A percentile compares a stretch with the other conserved stretches of the same genome.
phyloP scores from a whole-genome alignment of 2,329 filamentous ascomycete species.

The Cladophialophora exuberans region DNA sequence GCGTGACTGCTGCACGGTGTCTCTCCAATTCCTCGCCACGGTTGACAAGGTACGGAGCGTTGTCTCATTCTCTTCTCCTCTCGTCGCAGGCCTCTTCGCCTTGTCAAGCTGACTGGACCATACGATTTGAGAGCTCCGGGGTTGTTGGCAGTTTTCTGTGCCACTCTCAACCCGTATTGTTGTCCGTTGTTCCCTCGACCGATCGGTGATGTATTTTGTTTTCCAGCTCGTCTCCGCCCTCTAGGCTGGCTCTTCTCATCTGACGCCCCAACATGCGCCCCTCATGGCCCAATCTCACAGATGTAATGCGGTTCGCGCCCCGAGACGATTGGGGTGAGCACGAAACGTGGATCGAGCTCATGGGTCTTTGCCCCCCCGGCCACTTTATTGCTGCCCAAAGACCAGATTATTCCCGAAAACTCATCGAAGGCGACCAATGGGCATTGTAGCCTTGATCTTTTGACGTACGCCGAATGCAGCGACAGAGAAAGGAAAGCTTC shows the following conservation, averaged over 20 bases:
- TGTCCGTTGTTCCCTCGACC: too few species aligned
- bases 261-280: conserved; percentile 6
- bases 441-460: conserved; percentile 20
- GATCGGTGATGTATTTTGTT: neutral
- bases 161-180: neutral
- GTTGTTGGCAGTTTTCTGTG: conserved; percentile 3
- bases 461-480: conserved; percentile 12
- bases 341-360: conserved; percentile 20
- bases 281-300: conserved; percentile 3
- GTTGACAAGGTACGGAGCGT: neutral
- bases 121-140: neutral
- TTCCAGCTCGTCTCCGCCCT: neutral
- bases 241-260: neutral
- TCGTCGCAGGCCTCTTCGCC: neutral
- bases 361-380: conserved; percentile 13
- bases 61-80: neutral
- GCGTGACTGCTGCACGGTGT: conserved; percentile 1
- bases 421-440: conserved; percentile 23
- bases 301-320: neutral
- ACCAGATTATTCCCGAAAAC: conserved; percentile 9
- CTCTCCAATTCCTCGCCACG: conserved; percentile 6
- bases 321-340: neutral
- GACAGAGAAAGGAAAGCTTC: neutral
- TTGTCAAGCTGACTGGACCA: neutral
- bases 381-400: conserved; percentile 26